phyloP scores from a whole-genome alignment of 768 basidiomycete genomes.

The Dendrothele bispora region DNA sequence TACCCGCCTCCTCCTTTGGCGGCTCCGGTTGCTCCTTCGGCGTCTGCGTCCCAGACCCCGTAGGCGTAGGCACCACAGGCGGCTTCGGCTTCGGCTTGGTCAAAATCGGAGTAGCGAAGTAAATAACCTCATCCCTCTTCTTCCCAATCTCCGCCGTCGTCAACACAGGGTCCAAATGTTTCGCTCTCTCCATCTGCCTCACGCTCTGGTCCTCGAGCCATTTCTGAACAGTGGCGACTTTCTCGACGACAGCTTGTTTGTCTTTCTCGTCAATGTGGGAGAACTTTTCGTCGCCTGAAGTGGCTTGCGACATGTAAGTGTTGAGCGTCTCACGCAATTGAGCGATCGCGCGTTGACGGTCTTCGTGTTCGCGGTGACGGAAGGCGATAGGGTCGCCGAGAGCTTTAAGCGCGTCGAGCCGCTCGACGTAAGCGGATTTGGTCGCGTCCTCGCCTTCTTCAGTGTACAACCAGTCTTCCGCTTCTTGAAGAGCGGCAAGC shows the following conservation, averaged over 20 bases:
- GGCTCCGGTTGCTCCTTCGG: conserved; percentile 64
- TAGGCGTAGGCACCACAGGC: conserved; percentile 47
- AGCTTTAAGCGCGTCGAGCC: conserved; percentile 80
- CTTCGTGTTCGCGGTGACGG: conserved; percentile 83
- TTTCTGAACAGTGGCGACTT: conserved; percentile 85
- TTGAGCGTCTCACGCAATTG: conserved; percentile 87
- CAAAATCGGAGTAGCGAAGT: conserved; percentile 87
- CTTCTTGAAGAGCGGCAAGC: conserved; percentile 64
- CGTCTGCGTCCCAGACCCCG: conserved; percentile 58
- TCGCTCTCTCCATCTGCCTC: conserved; percentile 83
- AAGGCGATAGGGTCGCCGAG: conserved; percentile 85
- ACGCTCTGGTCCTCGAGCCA: conserved; percentile 95
- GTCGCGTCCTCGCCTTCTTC: conserved; percentile 93
- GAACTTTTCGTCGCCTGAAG: conserved; percentile 81
- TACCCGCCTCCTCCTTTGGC: conserved; percentile 45
- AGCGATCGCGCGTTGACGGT: conserved; percentile 69
- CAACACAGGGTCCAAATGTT: conserved; percentile 86
- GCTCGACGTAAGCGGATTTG: conserved; percentile 90
- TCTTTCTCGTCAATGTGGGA: conserved; percentile 90
- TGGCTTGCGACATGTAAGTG: conserved; percentile 80
- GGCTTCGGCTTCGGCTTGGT: conserved; percentile 92
- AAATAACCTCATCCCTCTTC: conserved; percentile 91
- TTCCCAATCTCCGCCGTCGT: conserved; percentile 81
- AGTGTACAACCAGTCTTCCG: conserved; percentile 97
- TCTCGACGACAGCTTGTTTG: conserved; percentile 84